These are phyloP conservation scores for Russula olivacea DNA, from an alignment of 768 basidiomycete genomes.

Conservation along the genomic window DNA sequence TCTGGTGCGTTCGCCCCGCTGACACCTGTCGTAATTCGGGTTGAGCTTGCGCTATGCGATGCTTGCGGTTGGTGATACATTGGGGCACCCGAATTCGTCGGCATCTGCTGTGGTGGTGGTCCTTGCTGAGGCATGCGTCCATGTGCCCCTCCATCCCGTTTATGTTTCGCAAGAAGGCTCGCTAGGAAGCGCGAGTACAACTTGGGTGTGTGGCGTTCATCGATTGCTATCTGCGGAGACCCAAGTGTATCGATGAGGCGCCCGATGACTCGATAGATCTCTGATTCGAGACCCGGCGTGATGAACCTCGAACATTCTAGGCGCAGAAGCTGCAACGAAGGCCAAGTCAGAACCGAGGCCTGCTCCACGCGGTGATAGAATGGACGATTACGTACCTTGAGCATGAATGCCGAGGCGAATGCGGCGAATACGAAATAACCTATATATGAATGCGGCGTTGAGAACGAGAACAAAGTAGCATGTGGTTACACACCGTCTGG, in stretches of 20 bases:
- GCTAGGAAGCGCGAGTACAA: conserved; percentile 73
- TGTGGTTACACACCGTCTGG: conserved; percentile 23
- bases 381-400: conserved; percentile 48
- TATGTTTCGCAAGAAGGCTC: conserved; percentile 37
- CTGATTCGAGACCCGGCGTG: conserved; percentile 48
- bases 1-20: not conserved
- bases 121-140: conserved; percentile 16
- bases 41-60: not conserved
- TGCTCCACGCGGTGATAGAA: not conserved
- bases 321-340: conserved; percentile 57
- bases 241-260: conserved; percentile 61
- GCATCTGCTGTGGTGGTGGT: conserved; percentile 20
- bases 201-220: conserved; percentile 76
- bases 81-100: not conserved
- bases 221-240: conserved; percentile 66
- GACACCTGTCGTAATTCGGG: not conserved
- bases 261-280: conserved; percentile 60
- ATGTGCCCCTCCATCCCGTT: conserved; percentile 24
- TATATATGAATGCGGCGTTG: not conserved
- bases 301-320: conserved; percentile 65
- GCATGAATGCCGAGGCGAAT: conserved; percentile 68
- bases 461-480: not conserved
- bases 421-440: conserved; percentile 29
- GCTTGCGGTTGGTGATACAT: not conserved
- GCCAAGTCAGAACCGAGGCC: not conserved